These are phyloP conservation scores for Chimonanthus salicifolius DNA, from an alignment of 164 flowering plant genomes.

Conservation along the genomic window DNA sequence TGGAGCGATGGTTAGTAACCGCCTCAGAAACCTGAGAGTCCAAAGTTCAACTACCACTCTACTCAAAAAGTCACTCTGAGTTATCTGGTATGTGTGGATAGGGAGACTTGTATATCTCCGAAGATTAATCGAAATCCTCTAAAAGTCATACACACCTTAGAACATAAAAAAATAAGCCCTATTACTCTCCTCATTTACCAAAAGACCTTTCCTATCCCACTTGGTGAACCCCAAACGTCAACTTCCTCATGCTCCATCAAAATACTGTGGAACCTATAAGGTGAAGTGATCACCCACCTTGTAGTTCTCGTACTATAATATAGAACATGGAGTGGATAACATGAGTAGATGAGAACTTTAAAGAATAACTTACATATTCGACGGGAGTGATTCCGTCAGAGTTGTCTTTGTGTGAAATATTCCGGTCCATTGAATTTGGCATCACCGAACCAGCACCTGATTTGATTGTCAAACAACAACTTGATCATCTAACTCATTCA, in stretches of 20 bases:
- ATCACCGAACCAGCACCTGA: background rate
- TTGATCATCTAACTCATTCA: background rate
- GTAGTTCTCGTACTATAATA: background rate
- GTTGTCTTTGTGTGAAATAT: slow-evolving; percentile 8
- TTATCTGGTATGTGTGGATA: background rate
- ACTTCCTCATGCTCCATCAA: no score
- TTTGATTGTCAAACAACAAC: background rate
- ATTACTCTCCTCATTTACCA: background rate
- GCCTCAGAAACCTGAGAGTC: no score
- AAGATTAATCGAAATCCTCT: background rate
- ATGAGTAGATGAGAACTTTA: background rate
- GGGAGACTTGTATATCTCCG: background rate
- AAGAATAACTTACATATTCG: slow-evolving; percentile 15
- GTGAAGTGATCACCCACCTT: background rate
- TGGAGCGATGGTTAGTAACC: no score
- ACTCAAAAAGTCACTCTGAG: no score
- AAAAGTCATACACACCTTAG: background rate
- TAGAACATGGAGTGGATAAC: background rate
- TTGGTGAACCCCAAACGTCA: no score
- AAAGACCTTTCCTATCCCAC: background rate
- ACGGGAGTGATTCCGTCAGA: background rate
- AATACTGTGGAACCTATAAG: background rate
- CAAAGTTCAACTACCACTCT: no score
- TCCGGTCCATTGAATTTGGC: slow-evolving; percentile 8
- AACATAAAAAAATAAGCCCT: background rate